phyloP scores from a whole-genome alignment of 345 rosid species.

The Litchi chinensis region DNA sequence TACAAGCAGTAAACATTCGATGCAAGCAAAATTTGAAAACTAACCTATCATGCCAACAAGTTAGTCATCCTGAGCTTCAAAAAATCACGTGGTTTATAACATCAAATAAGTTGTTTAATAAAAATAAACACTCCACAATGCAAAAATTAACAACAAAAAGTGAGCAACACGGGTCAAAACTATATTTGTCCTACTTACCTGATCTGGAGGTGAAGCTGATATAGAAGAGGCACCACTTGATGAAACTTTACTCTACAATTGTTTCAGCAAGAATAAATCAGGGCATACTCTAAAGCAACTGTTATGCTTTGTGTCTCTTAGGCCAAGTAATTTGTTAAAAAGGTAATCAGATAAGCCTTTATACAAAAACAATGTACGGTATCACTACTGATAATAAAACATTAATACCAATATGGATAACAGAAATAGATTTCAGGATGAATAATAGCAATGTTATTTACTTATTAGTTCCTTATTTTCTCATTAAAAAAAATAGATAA shows the following conservation, averaged over 20 bases:
- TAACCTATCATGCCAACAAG: background rate
- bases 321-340: background rate
- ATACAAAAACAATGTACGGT: background rate
- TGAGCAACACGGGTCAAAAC: background rate
- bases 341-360: background rate
- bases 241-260: conserved; percentile 58
- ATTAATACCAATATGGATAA: background rate
- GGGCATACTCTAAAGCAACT: conserved; percentile 4
- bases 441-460: background rate
- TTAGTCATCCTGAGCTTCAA: background rate
- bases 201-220: conserved; percentile 48
- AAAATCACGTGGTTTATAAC: background rate
- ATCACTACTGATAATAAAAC: background rate
- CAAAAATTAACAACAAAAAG: background rate
- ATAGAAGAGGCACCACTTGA: conserved; percentile 58
- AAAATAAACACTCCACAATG: background rate
- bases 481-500: background rate
- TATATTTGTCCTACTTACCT: conserved; percentile 34
- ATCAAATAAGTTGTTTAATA: background rate
- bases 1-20: background rate
- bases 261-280: conserved; percentile 21
- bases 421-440: background rate
- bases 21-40: background rate
- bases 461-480: background rate
- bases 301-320: background rate